Base-by-base conservation (phyloP, 306 rosid genomes). In the Lotus japonicus region DNA sequence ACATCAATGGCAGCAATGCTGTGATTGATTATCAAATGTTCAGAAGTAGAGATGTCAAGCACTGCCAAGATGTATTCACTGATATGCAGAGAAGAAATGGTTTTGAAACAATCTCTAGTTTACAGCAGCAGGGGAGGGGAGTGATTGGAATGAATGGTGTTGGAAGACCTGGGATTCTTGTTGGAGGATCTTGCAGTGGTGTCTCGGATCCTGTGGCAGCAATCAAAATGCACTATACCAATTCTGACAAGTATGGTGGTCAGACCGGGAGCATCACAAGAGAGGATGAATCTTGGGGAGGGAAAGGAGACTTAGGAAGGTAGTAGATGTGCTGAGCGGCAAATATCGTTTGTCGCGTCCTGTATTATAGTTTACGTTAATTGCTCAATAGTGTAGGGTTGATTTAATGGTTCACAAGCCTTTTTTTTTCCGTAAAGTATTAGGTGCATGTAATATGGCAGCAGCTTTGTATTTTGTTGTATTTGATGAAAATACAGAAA, bases 191-290 rank as follows among this genome's bases (percentile, higher is more conserved):
- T 1, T 83, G 94, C 81, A 74, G 81, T 2, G 88, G 90, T 18
- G 92, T 89, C 62, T 84, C 96, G 0, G 99, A 95, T 80, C 88
- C 96, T 0, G 96, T 91, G 84, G 96, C 95, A 19, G 99, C 99
- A 36, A 84, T 89, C 45, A 95, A 88, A 79, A 84, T 87, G 90
- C 99, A 81, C 73, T 90, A 84, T 63, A 84, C 97, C 0, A 90
- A 84, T 66, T 70, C 88, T 2, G 89, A 87, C 7, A 88, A 82
- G 75, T 92, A 79, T 39, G 95, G 80, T 49, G 83, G 90, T 66
- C 96, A 86, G 82, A 57, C 73, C 5, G 88, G 90, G 59, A 84
- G 79, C 74, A 78, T 83, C 18, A 42, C 70, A 42, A 80, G 91
- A 58, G 86, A 89, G 44, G 89, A 89, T 38, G 98, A 86, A 48